A percentile compares a stretch with the other conserved stretches of the same genome.
Conservation (phyloP, 495 filamentous ascomycete genomes). For the Trichoderma reesei region DNA sequence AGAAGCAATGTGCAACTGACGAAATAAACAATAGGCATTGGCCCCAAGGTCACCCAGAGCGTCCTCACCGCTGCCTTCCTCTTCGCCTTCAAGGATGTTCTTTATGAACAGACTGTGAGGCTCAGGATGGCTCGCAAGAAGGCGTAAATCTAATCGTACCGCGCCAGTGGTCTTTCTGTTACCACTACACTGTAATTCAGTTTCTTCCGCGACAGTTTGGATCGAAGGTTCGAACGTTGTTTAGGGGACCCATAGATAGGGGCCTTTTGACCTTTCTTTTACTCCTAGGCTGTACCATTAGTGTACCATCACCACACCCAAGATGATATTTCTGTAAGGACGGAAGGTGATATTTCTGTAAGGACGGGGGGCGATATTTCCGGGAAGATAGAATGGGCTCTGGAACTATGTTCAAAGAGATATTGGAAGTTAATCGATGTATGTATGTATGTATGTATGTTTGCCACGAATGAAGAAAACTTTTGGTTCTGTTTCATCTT, state of each 20-base stretch:
- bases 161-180: not conserved
- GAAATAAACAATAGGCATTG: constrained; percentile 53
- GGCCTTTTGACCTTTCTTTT: not conserved
- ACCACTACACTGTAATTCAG: not conserved
- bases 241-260: not conserved
- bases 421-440: not conserved
- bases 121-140: constrained; percentile 23
- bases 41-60: constrained; percentile 90
- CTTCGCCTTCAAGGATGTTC: constrained; percentile 94
- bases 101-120: constrained; percentile 45
- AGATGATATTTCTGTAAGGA: not conserved
- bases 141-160: not conserved
- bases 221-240: not conserved
- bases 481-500: not conserved
- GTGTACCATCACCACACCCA: not conserved
- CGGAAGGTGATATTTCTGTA: not conserved
- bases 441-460: not conserved
- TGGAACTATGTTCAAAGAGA: not conserved
- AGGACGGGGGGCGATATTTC: not conserved
- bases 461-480: not conserved
- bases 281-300: not conserved
- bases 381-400: not conserved
- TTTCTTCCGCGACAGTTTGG: not conserved
- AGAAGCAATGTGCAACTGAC: constrained; percentile 13
- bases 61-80: constrained; percentile 93